Evolutionary conservation across 73 alveolate genomes (phyloP).

Genomic region (Paramecium biaurelia): DNA sequence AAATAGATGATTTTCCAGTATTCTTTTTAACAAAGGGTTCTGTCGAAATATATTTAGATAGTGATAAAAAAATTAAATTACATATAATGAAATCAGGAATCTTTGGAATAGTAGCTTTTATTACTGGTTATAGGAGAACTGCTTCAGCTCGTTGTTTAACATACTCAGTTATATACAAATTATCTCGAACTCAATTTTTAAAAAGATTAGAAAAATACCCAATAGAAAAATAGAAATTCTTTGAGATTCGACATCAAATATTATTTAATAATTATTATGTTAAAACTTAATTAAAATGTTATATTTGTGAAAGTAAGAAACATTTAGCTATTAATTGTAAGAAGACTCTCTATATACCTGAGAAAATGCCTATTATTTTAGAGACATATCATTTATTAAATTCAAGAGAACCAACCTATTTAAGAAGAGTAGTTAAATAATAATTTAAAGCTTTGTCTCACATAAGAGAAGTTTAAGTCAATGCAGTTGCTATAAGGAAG

Average conservation of each 20-base stretch:
- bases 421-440: neutral
- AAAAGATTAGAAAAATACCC: neutral
- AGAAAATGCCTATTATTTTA: neutral
- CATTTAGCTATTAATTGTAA: neutral
- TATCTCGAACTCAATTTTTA: neutral
- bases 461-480: neutral
- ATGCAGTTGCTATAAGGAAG: neutral
- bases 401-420: neutral
- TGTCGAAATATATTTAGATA: neutral
- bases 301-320: conserved; percentile 16
- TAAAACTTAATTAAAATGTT: neutral
- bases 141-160: conserved; percentile 46
- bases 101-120: conserved; percentile 12
- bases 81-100: neutral
- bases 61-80: neutral
- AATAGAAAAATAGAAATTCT: neutral
- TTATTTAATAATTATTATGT: neutral
- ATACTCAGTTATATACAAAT: neutral
- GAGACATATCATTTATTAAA: neutral
- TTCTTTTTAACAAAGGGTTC: neutral
- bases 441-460: neutral
- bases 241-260: neutral
- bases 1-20: conserved; percentile 11
- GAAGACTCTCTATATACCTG: neutral
- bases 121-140: conserved; percentile 15